Evolutionary conservation across 2,329 filamentous ascomycete species (phyloP), one percentile per base, ranked within the genome.

Genomic region (Xylaria sp.): DNA sequence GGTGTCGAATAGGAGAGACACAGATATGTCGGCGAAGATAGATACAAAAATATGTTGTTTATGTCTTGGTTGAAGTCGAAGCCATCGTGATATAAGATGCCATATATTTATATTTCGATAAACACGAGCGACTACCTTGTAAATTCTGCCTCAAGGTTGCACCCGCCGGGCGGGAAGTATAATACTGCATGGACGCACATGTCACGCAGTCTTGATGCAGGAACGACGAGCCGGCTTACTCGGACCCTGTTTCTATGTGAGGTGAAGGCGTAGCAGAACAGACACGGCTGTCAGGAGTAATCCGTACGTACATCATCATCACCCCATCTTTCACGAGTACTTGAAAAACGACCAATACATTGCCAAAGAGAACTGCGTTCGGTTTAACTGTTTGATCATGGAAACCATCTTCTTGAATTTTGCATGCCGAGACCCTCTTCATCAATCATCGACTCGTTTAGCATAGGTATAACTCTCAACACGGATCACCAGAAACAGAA

Each of bases 131-230:
- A 53, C 34, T 57, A 11, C 55, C 49, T 51, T 30, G 23, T 7
- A 11, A 47, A n/a, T 18, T 52, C 37, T 16, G 37, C 3, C 16
- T 53, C 47, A n/a, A 16, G 51, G 53, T 57, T 55, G 54, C 44
- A 52, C 47, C 56, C 18, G 55, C 46, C 9, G 34, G 9, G 19
- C 23, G 35, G 51, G 18, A 53, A 44, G 4, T 35, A 16, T 30
- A 50, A 11, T 34, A 34, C 11, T 30, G 19, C 7, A 50, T 18
- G 9, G 9, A 6, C 48, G 42, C 19, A 9, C 9, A 34, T 13
- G 57, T 64, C 60, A 62, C 62, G 60, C 65, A 50, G 69, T n/a
- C 1, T 6, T 67, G 66, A 68, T 68, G 68, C 63, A 66, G 65
- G 52, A n/a, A 44, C 54, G 54, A 56, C 23, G 52, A 16, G 37